Base-by-base conservation (phyloP, 2,329 filamentous ascomycete species). In the Pseudocercospora vitis region DNA sequence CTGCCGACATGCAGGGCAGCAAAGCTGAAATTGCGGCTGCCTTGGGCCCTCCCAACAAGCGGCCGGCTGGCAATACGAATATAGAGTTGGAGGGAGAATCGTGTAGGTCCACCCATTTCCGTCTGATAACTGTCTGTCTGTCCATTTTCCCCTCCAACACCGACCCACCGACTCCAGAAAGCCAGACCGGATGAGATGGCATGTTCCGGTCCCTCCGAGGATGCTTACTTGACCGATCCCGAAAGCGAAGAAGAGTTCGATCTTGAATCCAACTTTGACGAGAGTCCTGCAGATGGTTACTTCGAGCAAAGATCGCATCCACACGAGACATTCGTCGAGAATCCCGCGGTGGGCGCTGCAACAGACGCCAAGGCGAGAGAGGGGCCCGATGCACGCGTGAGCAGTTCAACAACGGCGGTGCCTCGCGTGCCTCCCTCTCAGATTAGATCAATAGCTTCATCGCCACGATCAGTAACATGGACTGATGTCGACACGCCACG, bases 261-360 rank as follows among this genome's bases (percentile, higher is more conserved):
- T 33, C 40, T 39, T 8, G 57, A 58, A 5, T 60, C 59, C 7
- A 39, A 54, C 18, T 54, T 56, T 42, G 50, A 44, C 26, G 54
- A 58, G 14, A 55, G 55, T n/a, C 61, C 62, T 12, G 52, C 55
- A n/a, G 62, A 65, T 50, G 62, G 61, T 8, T 63, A 65, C 50
- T 63, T 63, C 35, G 48, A 50, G 9, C 52, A 52, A n/a, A 56
- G 60, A 44, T 23, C 50, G 4, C 48, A 56, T 40, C 55, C 58
- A 23, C 48, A 54, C 28, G 53, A 63, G 3, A 55, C 42, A n/a
- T 56, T 57, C 48, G 53, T 61, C 8, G 56, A 64, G 37, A 45
- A 58, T 19, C 50, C 55, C 4, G 28, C 62, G n/a, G 35, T 52
- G 2, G 40, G 50, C 26, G 46, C 53, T n/a, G 52, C 50, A 32